Evolutionary conservation across 1,284 basidiomycete genomes (phyloP), one percentile per base, ranked within the genome.

Genomic region (Ceratobasidium sp.): DNA sequence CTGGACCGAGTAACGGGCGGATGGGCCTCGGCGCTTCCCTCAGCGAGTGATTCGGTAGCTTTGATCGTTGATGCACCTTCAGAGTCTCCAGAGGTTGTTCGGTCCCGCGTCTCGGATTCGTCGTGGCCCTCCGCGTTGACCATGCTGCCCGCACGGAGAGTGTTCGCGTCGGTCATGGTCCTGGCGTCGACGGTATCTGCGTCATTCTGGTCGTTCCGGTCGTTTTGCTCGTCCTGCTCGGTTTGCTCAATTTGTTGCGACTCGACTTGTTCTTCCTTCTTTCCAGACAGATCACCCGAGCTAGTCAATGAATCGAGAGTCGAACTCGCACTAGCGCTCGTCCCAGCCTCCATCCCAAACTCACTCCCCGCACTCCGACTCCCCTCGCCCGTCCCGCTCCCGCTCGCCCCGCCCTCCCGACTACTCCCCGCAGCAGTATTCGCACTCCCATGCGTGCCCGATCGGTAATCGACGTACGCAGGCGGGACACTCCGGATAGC

Each of bases 381-480:
- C 35, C 35, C 35, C 11, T 38, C 35, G 35, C 35, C 35, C 35
- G 35, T 38, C 11, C 4, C 30, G 28, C 54, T 26, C 50, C 26
- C 50, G 50, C 50, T 54, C 23, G 50, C 26, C 2, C 16, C 32
- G 13, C 46, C 63, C 50, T n/a, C 46, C 21, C 49, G 26, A 38
- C 32, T 52, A 35, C 63, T 66, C 38, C 14, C 47, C 43, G 55
- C 55, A 46, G 32, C 54, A 11, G 32, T 55, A 21, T 32, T 21
- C 9, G 23, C 64, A 16, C n/a, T 55, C 50, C n/a, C 54, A 14
- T 38, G 58, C 41, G 41, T 28, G 6, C 55, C 55, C 32, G 28
- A 23, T 4, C 67, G 67, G 30, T 70, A 70, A 28, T 70, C 67
- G 3, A 70, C 67, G 35, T 70, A 70, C 43, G 67, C 67, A 58